Base-by-base conservation (phyloP, 2,329 filamentous ascomycete species). In the Neofusicoccum umdonicola region DNA sequence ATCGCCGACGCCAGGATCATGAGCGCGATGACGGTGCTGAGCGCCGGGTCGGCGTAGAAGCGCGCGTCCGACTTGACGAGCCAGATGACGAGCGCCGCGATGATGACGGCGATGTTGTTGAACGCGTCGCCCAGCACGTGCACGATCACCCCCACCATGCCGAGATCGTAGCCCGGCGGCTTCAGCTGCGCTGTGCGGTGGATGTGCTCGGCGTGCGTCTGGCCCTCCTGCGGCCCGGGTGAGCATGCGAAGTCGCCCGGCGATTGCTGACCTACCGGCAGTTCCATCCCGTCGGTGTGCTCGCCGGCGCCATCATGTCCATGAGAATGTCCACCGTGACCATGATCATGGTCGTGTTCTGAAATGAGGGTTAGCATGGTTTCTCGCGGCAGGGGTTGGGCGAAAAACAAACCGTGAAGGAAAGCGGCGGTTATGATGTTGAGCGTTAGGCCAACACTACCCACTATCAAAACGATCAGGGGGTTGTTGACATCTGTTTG, bases 101-200 rank as follows among this genome's bases (percentile, higher is more conserved):
- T 79, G 56, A 92, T 91, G 66, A 93, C 90, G 9, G 89, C 90
- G 11, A 92, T 74, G 69, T 93, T 93, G 77, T 92, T 93, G 67
- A 90, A 81, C 4, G 89, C 88, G 70, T 93, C 90, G 37, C 89
- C 88, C 2, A 90, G 71, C 31, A 93, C 84, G 70, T 93, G 90
- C 13, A 91, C 76, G 11, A 93, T 71, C 1, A 91, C 89, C 1
- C 88, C 90, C 67, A 90, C 78, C 81, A 91, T 88, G 11, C 87
- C 89, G n/a, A 93, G 79, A 71, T 93, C 79, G 13, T 85, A 65
- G 51, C 72, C 70, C 3, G 71, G 69, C 17, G 71, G 69, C 31
- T 70, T 72, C 5, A 70, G 66, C 19, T 67, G 65, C 1, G 69
- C 64, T 13, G 66, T 64, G 22, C 71, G 65, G 64, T 77, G 75